Evolutionary conservation across 1,284 basidiomycete genomes (phyloP), one percentile per base, ranked within the genome.

Genomic region (Pseudozyma hubeiensis): DNA sequence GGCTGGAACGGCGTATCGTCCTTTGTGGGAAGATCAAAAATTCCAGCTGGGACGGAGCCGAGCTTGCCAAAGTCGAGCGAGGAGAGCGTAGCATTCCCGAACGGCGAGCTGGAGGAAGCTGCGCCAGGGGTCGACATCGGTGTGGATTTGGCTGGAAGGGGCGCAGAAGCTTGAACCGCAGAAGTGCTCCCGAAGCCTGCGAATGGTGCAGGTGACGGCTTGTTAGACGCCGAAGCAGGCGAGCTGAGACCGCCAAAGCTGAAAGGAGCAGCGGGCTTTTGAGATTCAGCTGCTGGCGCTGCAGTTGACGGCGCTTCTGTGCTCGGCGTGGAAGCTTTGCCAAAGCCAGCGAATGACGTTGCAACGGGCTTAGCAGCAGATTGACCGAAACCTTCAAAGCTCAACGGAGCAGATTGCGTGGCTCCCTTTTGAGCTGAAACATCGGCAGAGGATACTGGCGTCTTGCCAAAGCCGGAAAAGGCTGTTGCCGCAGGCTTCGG

Each of bases 1-100:
- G 71, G 71, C 40, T 65, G 65, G 65, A 74, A 74, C 8, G 56
- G 55, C 29, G 61, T 43, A n/a, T 69, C 65, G 3, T 64, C 57
- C 16, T 55, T 45, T 13, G 53, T 17, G 2, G 71, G 71, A 11
- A 74, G 59, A 50, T 74, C 71, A 41, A 74, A 74, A 47, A 74
- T 60, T 10, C 58, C 65, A 4, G 62, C 58, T 6, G 65, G 53
- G n/a, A 64, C 55, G 3, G 49, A 59, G 47, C 51, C 58, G 35
- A 66, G 50, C 53, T 64, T 64, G 50, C 64, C 61, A 47, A 73
- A 68, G 51, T 64, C 43, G 47, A 69, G 53, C 10, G 29, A 33
- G 3, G 54, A 58, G 10, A 66, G 55, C 6, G 49, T 56, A 4
- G 49, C 58, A 7, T 51, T 43, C 35, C 67, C 67, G 37, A 70